Evolutionary conservation across 148 eudicot genomes (phyloP).

Genomic region (Amaranthus hypochondriacus): DNA sequence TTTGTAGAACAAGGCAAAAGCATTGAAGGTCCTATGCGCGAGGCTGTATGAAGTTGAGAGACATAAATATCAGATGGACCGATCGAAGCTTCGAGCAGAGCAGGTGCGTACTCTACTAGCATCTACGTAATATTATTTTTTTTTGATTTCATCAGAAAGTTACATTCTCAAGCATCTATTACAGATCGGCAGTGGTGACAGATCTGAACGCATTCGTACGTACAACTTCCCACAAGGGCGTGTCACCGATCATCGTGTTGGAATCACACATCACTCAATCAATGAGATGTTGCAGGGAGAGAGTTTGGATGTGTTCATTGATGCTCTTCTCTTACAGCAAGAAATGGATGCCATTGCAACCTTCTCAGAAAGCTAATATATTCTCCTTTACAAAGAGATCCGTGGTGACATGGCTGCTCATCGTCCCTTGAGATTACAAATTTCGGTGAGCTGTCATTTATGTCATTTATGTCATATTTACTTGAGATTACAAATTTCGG

Average conservation of each 20-base stretch:
- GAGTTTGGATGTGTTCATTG: constrained; percentile 63
- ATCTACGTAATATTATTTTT: background rate
- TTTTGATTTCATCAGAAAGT: background rate
- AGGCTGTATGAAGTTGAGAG: constrained; percentile 85
- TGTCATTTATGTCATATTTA: background rate
- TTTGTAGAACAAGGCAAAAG: constrained; percentile 86
- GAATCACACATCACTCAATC: constrained; percentile 74
- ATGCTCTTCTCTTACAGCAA: constrained; percentile 79
- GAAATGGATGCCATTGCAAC: constrained; percentile 88
- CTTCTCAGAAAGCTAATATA: constrained; percentile 36
- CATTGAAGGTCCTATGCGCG: constrained; percentile 83
- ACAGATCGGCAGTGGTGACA: constrained; percentile 94
- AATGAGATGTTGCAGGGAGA: constrained; percentile 77
- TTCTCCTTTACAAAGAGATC: background rate
- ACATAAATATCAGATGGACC: constrained; percentile 41
- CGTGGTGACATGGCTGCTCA: background rate
- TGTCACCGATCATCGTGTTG: constrained; percentile 93
- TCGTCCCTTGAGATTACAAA: background rate
- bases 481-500: background rate
- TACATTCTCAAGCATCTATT: background rate
- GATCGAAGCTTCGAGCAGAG: constrained; percentile 73
- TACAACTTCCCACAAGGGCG: constrained; percentile 98
- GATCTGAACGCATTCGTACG: constrained; percentile 97
- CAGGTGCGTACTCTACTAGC: constrained; percentile 45
- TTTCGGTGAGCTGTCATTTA: background rate